Evolutionary conservation across 768 basidiomycete species (phyloP), one percentile per base, ranked within the genome.

Genomic region (Dioszegia crocea): DNA sequence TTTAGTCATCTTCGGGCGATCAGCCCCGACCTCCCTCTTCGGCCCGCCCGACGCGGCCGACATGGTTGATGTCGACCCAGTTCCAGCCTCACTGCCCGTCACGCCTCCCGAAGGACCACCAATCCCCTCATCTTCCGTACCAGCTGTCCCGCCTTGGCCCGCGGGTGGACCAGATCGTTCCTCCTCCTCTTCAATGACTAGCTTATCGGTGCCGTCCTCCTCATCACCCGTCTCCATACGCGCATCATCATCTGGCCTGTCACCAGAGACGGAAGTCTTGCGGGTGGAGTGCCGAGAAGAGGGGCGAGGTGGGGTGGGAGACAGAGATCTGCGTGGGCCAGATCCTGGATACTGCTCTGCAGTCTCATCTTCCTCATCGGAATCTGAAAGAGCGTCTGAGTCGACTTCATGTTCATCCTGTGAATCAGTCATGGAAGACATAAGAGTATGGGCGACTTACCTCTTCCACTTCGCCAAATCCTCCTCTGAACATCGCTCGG

Each of bases 401-500:
- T 73, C 71, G 23, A 67, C 64, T 19, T 73, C 71, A 8, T 49
- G 45, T 1, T 67, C 64, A 11, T 68, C 63, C 62, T 69, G 29
- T n/a, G n/a, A n/a, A n/a, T n/a, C n/a, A n/a, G n/a, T n/a, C n/a
- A n/a, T n/a, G n/a, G n/a, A n/a, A 17, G 21, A 5, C 2, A 6
- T 40, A 36, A 40, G 23, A 21, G 36, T 2, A 4, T 36, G n/a
- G 30, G 19, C 31, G 31, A 39, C 10, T 52, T 27, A 70, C 66
- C 39, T 70, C 66, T 17, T 69, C 65, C 11, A 55, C 61, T 33
- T 74, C 72, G 27, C 56, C 57, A 63, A 69, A 71, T 17, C 73
- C 73, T 12, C 71, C 71, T 23, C 61, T 47, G 46, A 75, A 75
- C 71, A 76, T 90, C 3, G 84, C 83, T 56, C 84, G 79, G 65